Percentiles rank a stretch among this genome's conserved stretches.
These are phyloP conservation scores for Aspergillus hortae DNA, from an alignment of 2,329 filamentous ascomycete species.

Conservation along the genomic window DNA sequence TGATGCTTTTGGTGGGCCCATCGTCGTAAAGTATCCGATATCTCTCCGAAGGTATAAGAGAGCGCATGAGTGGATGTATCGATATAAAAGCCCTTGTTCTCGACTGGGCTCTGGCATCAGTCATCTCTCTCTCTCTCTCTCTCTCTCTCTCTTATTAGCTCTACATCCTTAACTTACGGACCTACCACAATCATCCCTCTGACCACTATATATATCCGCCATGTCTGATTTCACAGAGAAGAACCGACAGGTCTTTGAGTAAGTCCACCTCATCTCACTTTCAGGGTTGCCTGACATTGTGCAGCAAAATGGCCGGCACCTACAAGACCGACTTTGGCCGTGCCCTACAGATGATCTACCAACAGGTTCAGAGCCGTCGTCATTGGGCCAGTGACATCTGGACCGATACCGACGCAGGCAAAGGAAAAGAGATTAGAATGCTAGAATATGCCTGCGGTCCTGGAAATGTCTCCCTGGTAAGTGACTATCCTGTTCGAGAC, in stretches of 20 bases:
- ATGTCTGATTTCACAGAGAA: conserved; percentile 35
- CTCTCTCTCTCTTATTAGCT: not conserved
- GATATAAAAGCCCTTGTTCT: conserved; percentile 8
- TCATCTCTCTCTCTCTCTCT: not conserved
- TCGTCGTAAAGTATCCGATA: conserved; percentile 27
- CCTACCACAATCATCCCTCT: not conserved
- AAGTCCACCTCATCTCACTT: conserved; percentile 14
- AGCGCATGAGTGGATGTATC: not conserved
- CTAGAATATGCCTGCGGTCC: conserved; percentile 77
- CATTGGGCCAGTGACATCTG: conserved; percentile 63
- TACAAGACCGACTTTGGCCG: conserved; percentile 59
- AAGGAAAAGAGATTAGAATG: conserved; percentile 45
- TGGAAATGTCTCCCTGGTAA: conserved; percentile 61
- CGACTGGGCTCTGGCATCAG: not conserved
- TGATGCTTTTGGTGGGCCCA: not conserved
- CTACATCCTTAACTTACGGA: not conserved
- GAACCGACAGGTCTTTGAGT: conserved; percentile 42
- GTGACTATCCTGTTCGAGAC: conserved; percentile 17
- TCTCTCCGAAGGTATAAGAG: conserved; percentile 24
- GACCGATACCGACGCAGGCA: conserved; percentile 28
- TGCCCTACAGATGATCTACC: conserved; percentile 52
- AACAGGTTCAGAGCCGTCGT: conserved; percentile 51
- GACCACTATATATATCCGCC: not conserved
- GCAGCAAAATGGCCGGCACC: conserved; percentile 50
- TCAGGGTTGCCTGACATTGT: not conserved